phyloP scores from a whole-genome alignment of 2,329 filamentous ascomycete genomes.

The Fusarium austroafricanum region DNA sequence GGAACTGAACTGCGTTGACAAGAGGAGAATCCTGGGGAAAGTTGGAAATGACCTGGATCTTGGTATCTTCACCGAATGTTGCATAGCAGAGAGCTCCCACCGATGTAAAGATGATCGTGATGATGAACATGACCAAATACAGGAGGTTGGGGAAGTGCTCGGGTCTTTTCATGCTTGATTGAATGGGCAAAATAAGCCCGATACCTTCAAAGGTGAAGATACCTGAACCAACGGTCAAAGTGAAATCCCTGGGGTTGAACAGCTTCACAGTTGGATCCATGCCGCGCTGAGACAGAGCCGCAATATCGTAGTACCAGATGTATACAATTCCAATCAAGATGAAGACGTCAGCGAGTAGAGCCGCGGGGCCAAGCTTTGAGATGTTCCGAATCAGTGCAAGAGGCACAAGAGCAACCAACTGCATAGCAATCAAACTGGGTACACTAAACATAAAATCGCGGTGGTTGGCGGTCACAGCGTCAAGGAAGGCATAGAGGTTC shows the following conservation, averaged over 20 bases:
- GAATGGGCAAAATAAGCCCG: constrained; percentile 79
- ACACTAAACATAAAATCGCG: constrained; percentile 64
- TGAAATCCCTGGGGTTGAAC: constrained; percentile 77
- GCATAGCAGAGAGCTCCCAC: constrained; percentile 80
- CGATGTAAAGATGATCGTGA: constrained; percentile 78
- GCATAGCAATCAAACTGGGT: constrained; percentile 70
- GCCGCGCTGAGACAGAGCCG: constrained; percentile 65
- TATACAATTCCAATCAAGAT: constrained; percentile 77
- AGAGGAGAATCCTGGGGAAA: constrained; percentile 76
- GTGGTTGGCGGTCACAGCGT: constrained; percentile 66
- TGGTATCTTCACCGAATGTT: constrained; percentile 75
- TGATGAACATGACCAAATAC: constrained; percentile 76
- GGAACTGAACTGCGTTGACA: constrained; percentile 81
- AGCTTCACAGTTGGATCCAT: constrained; percentile 70
- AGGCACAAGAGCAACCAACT: constrained; percentile 73
- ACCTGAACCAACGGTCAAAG: constrained; percentile 76
- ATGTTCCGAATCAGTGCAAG: constrained; percentile 79
- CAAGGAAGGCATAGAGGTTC: constrained; percentile 75
- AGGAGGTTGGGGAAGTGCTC: constrained; percentile 75
- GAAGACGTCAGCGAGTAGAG: constrained; percentile 76
- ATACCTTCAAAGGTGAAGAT: constrained; percentile 86
- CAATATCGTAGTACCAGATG: constrained; percentile 78
- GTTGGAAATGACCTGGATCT: constrained; percentile 81
- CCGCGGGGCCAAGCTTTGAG: constrained; percentile 76
- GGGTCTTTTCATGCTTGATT: constrained; percentile 78